phyloP scores from a whole-genome alignment of 139 green algal genomes.

The Bryopsis sp. region DNA sequence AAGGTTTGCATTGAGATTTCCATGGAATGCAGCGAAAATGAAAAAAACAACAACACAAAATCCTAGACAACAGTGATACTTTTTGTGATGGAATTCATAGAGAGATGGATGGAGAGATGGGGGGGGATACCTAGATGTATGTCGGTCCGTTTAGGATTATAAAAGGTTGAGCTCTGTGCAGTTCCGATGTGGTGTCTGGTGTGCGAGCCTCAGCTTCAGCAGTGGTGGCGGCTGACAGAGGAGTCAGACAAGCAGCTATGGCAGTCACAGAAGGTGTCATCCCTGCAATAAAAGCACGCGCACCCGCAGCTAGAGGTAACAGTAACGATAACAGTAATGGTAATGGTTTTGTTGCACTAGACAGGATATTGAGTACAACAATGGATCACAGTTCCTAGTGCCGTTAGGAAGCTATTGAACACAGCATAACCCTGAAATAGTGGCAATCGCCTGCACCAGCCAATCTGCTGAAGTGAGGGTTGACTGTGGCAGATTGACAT shows the following conservation, averaged over 20 bases:
- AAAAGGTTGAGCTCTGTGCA: not conserved
- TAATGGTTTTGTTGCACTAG: no score
- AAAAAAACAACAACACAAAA: not conserved
- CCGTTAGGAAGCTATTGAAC: no score
- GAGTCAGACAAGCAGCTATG: not conserved
- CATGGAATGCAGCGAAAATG: not conserved
- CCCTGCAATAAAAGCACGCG: not conserved
- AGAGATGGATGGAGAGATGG: not conserved
- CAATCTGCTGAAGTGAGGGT: no score
- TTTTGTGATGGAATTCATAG: not conserved
- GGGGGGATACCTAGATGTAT: not conserved
- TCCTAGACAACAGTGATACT: not conserved
- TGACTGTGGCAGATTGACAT: no score
- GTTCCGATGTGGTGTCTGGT: constrained; percentile 12
- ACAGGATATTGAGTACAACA: no score
- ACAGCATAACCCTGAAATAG: no score
- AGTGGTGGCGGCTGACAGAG: constrained; percentile 14
- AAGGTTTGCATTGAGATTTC: not conserved
- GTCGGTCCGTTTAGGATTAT: not conserved
- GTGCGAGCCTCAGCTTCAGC: constrained; percentile 6
- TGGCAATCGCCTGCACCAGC: no score
- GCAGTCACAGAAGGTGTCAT: constrained; percentile 3
- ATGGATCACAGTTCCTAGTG: no score
- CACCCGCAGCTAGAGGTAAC: constrained; percentile 6
- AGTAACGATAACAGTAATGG: no score